A percentile compares a stretch with the other conserved stretches of the same genome.
Conservation (phyloP, 2,329 filamentous ascomycete species). For the Cladophialophora carrionii region DNA sequence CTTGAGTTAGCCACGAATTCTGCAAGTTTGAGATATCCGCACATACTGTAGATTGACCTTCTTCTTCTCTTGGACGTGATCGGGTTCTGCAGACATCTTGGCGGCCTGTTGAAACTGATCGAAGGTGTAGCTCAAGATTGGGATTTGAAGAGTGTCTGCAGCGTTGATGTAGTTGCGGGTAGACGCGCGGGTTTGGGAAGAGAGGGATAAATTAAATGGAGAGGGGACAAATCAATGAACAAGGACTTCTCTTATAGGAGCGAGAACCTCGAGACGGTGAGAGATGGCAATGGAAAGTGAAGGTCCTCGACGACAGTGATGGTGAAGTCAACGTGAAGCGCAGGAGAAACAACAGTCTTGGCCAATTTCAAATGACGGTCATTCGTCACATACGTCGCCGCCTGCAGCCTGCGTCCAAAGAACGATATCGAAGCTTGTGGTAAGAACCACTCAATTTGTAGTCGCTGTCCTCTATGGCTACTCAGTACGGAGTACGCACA, state of each 20-base stretch:
- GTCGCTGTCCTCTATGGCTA: slow-evolving; percentile 1
- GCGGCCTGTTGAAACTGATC: slow-evolving; percentile 25
- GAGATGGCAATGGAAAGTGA: slow-evolving; percentile 19
- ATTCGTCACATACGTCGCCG: slow-evolving; percentile 29
- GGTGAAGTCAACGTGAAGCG: slow-evolving; percentile 21
- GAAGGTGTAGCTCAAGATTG: slow-evolving; percentile 1
- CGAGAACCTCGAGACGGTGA: slow-evolving; percentile 24
- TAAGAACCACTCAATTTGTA: background rate
- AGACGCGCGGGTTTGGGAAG: slow-evolving; percentile 7
- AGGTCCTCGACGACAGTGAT: slow-evolving; percentile 17
- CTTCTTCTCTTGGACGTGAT: slow-evolving; percentile 68
- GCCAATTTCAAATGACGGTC: slow-evolving; percentile 27
- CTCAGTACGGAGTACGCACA: too few relatives aligned
- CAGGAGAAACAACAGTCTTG: slow-evolving; percentile 25
- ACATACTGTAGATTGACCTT: slow-evolving; percentile 82
- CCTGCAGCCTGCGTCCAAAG: slow-evolving; percentile 29
- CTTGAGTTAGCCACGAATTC: slow-evolving; percentile 31
- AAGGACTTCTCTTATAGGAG: slow-evolving; percentile 21
- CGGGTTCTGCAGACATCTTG: slow-evolving; percentile 73
- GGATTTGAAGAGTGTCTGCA: background rate
- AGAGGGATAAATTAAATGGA: background rate
- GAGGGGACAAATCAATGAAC: background rate
- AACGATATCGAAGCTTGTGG: slow-evolving; percentile 26
- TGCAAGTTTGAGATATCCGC: slow-evolving; percentile 20
- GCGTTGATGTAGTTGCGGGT: slow-evolving; percentile 11